Evolutionary conservation across 768 basidiomycete genomes (phyloP).

Genomic region (Mycena olivaceomarginata): DNA sequence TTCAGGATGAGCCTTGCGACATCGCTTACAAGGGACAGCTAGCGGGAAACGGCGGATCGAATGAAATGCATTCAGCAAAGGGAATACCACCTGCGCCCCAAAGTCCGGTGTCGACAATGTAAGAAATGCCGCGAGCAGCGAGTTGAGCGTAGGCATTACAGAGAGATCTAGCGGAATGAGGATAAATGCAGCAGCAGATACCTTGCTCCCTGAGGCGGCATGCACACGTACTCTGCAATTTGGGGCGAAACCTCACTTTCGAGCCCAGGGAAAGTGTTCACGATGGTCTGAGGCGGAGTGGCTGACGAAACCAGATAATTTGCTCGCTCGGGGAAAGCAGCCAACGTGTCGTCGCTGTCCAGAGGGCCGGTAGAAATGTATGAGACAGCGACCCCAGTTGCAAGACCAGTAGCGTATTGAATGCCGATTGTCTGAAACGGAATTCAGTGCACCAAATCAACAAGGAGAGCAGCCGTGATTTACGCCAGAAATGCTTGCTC

Average conservation of each 20-base stretch:
- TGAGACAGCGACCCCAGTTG: not conserved
- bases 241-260: not conserved
- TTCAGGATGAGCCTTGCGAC: not conserved
- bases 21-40: constrained; percentile 19
- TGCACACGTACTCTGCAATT: not conserved
- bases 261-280: not conserved
- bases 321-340: not conserved
- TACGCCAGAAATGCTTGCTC: not conserved
- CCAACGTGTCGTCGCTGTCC: not conserved
- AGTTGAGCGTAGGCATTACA: not conserved
- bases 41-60: constrained; percentile 8
- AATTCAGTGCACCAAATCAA: not conserved
- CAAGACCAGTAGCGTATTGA: not conserved
- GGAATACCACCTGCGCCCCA: not conserved
- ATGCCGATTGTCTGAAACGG: not conserved
- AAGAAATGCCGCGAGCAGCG: not conserved
- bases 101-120: not conserved
- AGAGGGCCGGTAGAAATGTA: not conserved
- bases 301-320: not conserved
- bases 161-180: not conserved
- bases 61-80: not conserved
- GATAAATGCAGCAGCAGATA: not conserved
- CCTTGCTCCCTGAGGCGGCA: not conserved
- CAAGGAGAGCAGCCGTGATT: not conserved
- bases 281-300: not conserved